Percentiles rank a stretch among this genome's conserved stretches.
Conservation (phyloP, 73 alveolate species). For the Diophrys sp. region DNA sequence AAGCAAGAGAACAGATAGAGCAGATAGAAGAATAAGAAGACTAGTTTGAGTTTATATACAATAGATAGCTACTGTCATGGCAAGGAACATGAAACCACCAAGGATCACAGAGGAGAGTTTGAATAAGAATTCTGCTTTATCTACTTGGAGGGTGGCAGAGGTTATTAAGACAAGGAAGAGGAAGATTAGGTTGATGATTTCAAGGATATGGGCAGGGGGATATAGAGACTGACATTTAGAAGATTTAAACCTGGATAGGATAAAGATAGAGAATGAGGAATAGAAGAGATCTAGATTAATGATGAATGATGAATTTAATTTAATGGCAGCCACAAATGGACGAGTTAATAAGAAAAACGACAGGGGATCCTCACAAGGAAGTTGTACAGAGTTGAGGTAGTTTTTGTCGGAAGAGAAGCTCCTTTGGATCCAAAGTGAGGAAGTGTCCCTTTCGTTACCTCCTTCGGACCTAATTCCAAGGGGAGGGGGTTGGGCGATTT, state of each 20-base stretch:
- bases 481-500: too few species aligned
- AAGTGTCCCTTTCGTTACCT: too few species aligned
- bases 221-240: background rate
- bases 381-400: too few species aligned
- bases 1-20: background rate
- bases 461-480: too few species aligned
- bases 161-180: slow-evolving; percentile 2
- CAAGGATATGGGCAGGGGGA: slow-evolving; percentile 12
- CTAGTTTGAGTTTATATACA: background rate
- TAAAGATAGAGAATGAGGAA: slow-evolving; percentile 17
- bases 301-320: too few species aligned
- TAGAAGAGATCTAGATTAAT: slow-evolving; percentile 46
- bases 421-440: too few species aligned
- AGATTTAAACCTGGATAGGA: slow-evolving; percentile 1
- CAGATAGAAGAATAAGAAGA: background rate
- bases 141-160: slow-evolving; percentile 7
- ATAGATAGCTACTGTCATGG: background rate
- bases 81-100: slow-evolving; percentile 1
- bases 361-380: too few species aligned
- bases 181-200: slow-evolving; percentile 16
- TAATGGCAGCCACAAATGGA: too few species aligned
- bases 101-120: slow-evolving; percentile 5
- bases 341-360: too few species aligned
- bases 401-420: too few species aligned
- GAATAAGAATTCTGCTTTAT: slow-evolving; percentile 1